Conservation (phyloP, 1,284 basidiomycete genomes). For the Cutaneotrichosporon spelunceum region DNA sequence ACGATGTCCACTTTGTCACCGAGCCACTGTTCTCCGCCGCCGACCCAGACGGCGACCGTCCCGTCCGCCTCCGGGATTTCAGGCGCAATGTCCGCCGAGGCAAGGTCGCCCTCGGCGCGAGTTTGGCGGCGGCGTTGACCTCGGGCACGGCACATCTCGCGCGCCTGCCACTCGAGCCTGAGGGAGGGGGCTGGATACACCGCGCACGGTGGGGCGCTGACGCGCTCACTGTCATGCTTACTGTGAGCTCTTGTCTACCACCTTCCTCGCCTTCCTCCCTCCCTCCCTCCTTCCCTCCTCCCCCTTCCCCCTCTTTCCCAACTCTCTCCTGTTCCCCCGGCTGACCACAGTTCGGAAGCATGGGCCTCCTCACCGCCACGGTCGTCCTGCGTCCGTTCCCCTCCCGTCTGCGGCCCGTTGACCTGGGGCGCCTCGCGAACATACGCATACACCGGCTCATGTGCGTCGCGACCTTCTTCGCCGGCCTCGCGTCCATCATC, state of each 20-base stretch:
- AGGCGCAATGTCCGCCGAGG: slow-evolving; percentile 15
- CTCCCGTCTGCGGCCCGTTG: slow-evolving; percentile 14
- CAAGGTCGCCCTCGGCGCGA: slow-evolving; percentile 11
- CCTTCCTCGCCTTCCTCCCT: neutral
- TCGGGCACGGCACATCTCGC: neutral
- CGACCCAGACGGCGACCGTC: slow-evolving; percentile 10
- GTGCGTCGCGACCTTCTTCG: slow-evolving; percentile 17
- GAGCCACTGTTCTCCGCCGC: no score
- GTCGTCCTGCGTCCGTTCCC: slow-evolving; percentile 36
- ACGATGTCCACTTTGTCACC: neutral
- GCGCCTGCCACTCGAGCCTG: no score
- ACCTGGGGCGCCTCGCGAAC: slow-evolving; percentile 21
- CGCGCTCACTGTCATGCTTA: slow-evolving; percentile 4
- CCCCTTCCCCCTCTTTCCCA: no score
- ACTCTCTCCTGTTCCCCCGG: neutral
- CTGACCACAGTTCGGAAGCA: slow-evolving; percentile 13
- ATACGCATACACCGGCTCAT: slow-evolving; percentile 18
- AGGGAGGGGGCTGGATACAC: neutral
- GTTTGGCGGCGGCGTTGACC: neutral
- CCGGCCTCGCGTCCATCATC: slow-evolving; percentile 1
- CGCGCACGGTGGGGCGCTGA: slow-evolving; percentile 10
- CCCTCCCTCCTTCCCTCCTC: no score
- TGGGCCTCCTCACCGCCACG: slow-evolving; percentile 11
- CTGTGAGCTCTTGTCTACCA: slow-evolving; percentile 2
- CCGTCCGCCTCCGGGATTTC: slow-evolving; percentile 12